Base-by-base conservation (phyloP, 140 eudicot genomes). In the Senecio squalidus region DNA sequence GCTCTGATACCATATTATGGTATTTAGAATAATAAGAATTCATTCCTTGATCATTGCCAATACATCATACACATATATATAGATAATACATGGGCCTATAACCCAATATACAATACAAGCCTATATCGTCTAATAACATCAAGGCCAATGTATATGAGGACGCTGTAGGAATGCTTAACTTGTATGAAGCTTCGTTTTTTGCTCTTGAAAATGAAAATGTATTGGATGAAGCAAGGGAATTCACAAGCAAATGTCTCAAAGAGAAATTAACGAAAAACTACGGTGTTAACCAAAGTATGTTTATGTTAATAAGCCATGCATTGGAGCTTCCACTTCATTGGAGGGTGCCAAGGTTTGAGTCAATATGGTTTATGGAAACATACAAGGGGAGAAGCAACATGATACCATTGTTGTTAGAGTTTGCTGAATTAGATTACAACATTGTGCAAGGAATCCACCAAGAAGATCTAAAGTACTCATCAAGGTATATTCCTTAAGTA, bases 161-260 rank as follows among this genome's bases (percentile, higher is more conserved):
- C 60, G 31, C 59, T 5, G 64, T 59, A 22, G 80, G 75, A 21
- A 45, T 64, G 58, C 64, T 68, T 41, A 62, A 64, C 59, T 58
- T 78, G 65, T 78, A 78, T 13, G 80, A 78, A 62, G 84, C 84
- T 46, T 73, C 80, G 1, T 73, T 62, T 59, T 44, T 57, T 18
- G 77, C 74, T 18, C 18, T 70, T 10, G 43, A 68, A 13, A 63
- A 15, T 31, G 84, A 73, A 41, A 21, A 4, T 46, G 53, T 78
- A 10, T 9, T 78, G 58, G 79, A 68, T 24, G 63, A 50, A 61
- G 72, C 79, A 4, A n/a, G 74, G 44, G 57, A 57, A 11, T 64
- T 73, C 38, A 63, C 77, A 8, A 52, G 15, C 4, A 25, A 73
- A 47, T 36, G 62, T 53, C 70, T 73, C 7, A 63, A 49, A 61